Percentiles rank a stretch among this genome's conserved stretches.
Evolutionary conservation across 2,329 filamentous ascomycete species (phyloP).

Genomic region (Arachnopeziza araneosa): DNA sequence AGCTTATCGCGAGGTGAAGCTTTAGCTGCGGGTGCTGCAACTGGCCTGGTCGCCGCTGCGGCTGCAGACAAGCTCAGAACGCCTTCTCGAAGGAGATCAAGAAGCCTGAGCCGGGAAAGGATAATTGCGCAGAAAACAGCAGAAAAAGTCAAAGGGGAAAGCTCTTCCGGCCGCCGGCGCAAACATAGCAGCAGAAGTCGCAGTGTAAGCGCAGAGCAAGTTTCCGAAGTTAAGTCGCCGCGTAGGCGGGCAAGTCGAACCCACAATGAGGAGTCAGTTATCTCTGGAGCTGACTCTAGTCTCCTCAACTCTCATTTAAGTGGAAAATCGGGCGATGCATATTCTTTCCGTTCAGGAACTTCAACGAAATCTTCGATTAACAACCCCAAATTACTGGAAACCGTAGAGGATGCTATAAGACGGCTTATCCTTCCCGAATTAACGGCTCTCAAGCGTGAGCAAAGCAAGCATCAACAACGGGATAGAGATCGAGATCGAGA

Average conservation of each 20-base stretch:
- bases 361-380: conserved; percentile 57
- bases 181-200: conserved; percentile 41
- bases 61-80: conserved; percentile 49
- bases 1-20: conserved; percentile 27
- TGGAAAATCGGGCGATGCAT: conserved; percentile 48
- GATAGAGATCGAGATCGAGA: conserved; percentile 43
- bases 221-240: conserved; percentile 40
- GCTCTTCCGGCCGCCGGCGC: conserved; percentile 39
- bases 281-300: conserved; percentile 51
- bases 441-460: conserved; percentile 84
- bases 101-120: conserved; percentile 61
- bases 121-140: conserved; percentile 60
- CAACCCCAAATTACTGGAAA: conserved; percentile 65
- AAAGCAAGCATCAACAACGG: conserved; percentile 64
- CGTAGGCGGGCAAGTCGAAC: conserved; percentile 44
- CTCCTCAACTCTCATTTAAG: conserved; percentile 51
- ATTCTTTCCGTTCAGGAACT: conserved; percentile 53
- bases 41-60: conserved; percentile 34
- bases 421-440: conserved; percentile 78
- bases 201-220: conserved; percentile 40
- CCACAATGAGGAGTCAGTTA: conserved; percentile 42
- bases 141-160: conserved; percentile 55
- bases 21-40: conserved; percentile 31
- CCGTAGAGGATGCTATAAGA: conserved; percentile 70
- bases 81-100: conserved; percentile 50